phyloP scores from a whole-genome alignment of 2,329 filamentous ascomycete genomes.

The Penicillium brasilianum region DNA sequence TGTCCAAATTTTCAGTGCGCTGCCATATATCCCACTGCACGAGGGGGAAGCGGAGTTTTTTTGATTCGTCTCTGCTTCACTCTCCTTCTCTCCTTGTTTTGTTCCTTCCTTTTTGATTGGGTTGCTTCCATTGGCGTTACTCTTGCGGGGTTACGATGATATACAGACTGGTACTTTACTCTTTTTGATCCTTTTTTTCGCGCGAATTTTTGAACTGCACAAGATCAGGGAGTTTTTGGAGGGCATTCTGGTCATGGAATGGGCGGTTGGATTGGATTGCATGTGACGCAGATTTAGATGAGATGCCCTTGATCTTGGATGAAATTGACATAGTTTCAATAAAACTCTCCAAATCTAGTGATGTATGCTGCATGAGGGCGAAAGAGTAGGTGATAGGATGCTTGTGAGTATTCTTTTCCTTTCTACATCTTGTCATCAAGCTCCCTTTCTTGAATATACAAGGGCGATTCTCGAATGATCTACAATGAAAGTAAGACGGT shows the following conservation, averaged over 20 bases:
- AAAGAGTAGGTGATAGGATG: not conserved
- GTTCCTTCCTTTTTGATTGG: constrained; percentile 10
- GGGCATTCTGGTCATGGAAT: constrained; percentile 12
- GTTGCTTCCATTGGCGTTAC: constrained; percentile 23
- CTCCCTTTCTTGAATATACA: no score
- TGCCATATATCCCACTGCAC: constrained; percentile 34
- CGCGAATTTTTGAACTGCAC: constrained; percentile 12
- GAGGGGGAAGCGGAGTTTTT: constrained; percentile 29
- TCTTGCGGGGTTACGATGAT: constrained; percentile 14
- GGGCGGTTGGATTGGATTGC: constrained; percentile 8
- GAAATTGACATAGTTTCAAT: constrained; percentile 8
- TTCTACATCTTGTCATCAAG: no score
- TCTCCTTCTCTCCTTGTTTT: constrained; percentile 9
- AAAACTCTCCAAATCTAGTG: not conserved
- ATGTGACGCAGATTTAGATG: constrained; percentile 30
- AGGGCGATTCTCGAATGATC: no score
- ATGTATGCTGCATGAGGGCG: not conserved
- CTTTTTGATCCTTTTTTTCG: constrained; percentile 14
- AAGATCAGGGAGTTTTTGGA: constrained; percentile 29
- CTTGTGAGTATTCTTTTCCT: no score
- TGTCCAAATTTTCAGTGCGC: constrained; percentile 17
- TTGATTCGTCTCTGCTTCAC: constrained; percentile 4
- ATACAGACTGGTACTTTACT: constrained; percentile 32
- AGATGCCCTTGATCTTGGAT: constrained; percentile 12
- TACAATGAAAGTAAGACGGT: no score